Evolutionary conservation across 495 filamentous ascomycete species (phyloP).

Genomic region (Lepidopterella palustris): DNA sequence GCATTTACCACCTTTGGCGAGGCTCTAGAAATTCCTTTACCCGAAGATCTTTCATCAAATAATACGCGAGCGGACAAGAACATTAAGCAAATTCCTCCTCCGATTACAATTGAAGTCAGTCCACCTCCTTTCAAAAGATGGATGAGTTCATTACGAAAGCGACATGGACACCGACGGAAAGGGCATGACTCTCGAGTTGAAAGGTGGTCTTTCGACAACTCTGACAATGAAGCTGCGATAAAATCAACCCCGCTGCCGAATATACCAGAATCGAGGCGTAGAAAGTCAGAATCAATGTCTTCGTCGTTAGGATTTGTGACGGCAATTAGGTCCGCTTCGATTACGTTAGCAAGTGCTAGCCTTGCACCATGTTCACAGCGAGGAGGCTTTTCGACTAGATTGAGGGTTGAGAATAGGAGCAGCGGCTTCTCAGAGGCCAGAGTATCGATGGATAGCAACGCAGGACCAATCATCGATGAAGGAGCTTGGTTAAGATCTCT

Average conservation of each 20-base stretch:
- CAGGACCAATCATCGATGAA: conserved; percentile 55
- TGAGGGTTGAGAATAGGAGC: conserved; percentile 54
- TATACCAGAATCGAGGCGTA: conserved; percentile 34
- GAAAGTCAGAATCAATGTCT: conserved; percentile 55
- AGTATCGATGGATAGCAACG: conserved; percentile 61
- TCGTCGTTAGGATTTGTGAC: conserved; percentile 70
- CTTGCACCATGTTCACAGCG: conserved; percentile 53
- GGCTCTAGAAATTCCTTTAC: conserved; percentile 21
- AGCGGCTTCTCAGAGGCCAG: conserved; percentile 57
- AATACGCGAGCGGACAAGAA: not conserved
- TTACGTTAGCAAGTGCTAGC: conserved; percentile 65
- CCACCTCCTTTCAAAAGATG: conserved; percentile 46
- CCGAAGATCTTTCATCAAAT: conserved; percentile 16
- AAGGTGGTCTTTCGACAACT: conserved; percentile 43
- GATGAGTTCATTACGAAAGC: conserved; percentile 48
- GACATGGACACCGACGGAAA: conserved; percentile 27
- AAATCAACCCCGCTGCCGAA: not conserved
- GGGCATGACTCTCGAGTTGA: conserved; percentile 32
- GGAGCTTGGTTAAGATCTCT: conserved; percentile 62
- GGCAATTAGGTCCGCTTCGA: conserved; percentile 67
- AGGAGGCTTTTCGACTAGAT: conserved; percentile 47
- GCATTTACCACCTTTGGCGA: conserved; percentile 13
- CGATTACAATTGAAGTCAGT: not conserved
- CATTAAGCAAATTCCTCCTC: not conserved
- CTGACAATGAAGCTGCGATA: conserved; percentile 20